Evolutionary conservation across 208 protist species (phyloP), one percentile per base, ranked within the genome.

Genomic region (Wallacemonas sp.): DNA sequence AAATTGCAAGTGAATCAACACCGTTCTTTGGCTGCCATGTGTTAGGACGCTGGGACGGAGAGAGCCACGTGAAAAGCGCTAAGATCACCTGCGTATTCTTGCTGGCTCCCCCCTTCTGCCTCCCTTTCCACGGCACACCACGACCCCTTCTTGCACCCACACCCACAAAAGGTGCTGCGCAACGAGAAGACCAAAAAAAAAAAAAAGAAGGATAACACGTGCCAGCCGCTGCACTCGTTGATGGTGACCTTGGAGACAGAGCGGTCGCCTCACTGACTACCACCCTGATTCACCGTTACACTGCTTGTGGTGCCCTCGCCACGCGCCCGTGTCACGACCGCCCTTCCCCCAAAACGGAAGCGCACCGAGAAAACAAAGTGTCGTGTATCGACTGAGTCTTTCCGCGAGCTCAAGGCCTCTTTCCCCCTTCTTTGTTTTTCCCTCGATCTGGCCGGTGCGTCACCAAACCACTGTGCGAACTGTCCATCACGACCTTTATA

Each of bases 381-480:
- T 54, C 15, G n/a, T 53, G 37, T 65, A 48, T 65, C 24, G 30
- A 37, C 46, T 66, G 12, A 39, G 24, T 52, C 64, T 6, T 21
- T 61, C 29, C 21, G 2, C 6, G 17, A 33, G n/a, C 17, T 50
- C 12, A 17, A 0, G 32, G 12, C 41, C 46, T 69, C 21, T 72
- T 61, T 68, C 29, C 39, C 13, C 63, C 45, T 79, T 17, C 37
- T 1, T 66, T 33, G 57, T 38, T 65, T 36, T 64, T 67, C 29
- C 37, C 37, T 15, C 37, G 37, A 15, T 41, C 12, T 15, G 15
- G 15, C 12, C 9, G 15, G 37, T 36, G 6, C 1, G 12, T 12
- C 12, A 53, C 3, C 9, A 24, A 13, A 65, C 17, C 4, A 38
- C 9, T 41, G 37, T 15, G 37, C 36, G 36, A 9, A 15, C 9